Conservation (phyloP, 352 stramenopile genomes). For the Phytophthora ramorum region DNA sequence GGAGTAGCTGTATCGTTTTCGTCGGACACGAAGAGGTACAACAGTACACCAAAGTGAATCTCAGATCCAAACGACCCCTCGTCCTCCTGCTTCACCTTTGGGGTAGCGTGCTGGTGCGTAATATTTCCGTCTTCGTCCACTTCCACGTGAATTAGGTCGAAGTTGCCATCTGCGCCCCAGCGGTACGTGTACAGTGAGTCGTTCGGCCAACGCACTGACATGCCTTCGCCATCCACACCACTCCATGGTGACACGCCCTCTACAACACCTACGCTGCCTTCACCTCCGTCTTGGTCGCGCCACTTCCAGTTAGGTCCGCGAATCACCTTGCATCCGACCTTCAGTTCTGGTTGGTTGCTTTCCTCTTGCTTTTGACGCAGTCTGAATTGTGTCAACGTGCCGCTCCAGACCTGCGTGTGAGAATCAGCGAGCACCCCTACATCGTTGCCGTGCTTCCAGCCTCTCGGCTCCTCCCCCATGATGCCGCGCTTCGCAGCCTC, state of each 20-base stretch:
- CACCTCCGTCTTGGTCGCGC: constrained; percentile 88
- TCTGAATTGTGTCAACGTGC: constrained; percentile 74
- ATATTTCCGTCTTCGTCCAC: constrained; percentile 83
- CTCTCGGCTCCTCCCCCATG: constrained; percentile 58
- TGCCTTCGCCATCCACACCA: constrained; percentile 88
- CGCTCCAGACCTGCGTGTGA: constrained; percentile 78
- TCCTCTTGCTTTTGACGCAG: constrained; percentile 55
- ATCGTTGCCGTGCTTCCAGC: constrained; percentile 79
- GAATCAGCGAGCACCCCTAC: constrained; percentile 78
- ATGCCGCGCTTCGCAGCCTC: constrained; percentile 78
- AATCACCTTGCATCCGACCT: constrained; percentile 88
- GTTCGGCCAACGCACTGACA: constrained; percentile 90
- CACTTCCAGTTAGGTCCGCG: constrained; percentile 92
- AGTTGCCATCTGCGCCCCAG: constrained; percentile 89
- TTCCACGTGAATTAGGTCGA: constrained; percentile 87
- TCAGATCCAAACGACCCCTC: constrained; percentile 80
- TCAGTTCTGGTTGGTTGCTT: constrained; percentile 61
- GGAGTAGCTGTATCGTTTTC: constrained; percentile 4
- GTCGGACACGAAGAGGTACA: constrained; percentile 63
- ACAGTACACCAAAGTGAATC: constrained; percentile 78
- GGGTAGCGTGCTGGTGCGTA: constrained; percentile 70
- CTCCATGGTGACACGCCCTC: constrained; percentile 90
- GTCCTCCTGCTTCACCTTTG: constrained; percentile 74
- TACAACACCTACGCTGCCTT: constrained; percentile 82
- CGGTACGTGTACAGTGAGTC: constrained; percentile 90